These are phyloP conservation scores for Fusarium sp. DNA, from an alignment of 2,329 filamentous ascomycete genomes.

Conservation along the genomic window DNA sequence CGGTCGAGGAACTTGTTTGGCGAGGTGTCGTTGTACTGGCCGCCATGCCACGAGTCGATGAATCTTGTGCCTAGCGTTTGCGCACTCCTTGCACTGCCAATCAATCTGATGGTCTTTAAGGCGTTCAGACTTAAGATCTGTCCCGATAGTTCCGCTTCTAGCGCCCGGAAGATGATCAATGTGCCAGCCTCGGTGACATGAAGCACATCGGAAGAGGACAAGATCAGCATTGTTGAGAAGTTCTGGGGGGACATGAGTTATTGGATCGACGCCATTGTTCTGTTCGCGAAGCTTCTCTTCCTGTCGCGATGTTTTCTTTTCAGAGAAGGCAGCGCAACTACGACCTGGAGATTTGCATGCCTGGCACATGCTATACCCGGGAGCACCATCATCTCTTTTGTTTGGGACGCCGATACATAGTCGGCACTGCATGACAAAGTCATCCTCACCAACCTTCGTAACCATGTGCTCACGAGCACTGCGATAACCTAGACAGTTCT, in stretches of 20 bases:
- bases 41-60: conserved; percentile 90
- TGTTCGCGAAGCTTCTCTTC: conserved; percentile 86
- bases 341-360: conserved; percentile 73
- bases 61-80: conserved; percentile 73
- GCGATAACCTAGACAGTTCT: conserved; percentile 81
- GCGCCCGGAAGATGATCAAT: conserved; percentile 80
- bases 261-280: conserved; percentile 83
- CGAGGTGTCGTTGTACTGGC: conserved; percentile 59
- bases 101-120: conserved; percentile 78
- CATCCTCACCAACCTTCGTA: conserved; percentile 81
- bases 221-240: conserved; percentile 81
- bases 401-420: conserved; percentile 79
- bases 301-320: conserved; percentile 78
- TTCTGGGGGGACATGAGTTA: conserved; percentile 70
- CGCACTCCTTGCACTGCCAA: conserved; percentile 87
- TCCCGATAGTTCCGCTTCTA: conserved; percentile 49
- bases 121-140: conserved; percentile 60
- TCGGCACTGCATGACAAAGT: conserved; percentile 91
- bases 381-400: conserved; percentile 77
- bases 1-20: conserved; percentile 14
- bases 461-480: conserved; percentile 84
- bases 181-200: conserved; percentile 85
- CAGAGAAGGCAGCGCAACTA: conserved; percentile 81
- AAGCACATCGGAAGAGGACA: conserved; percentile 84
- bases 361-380: conserved; percentile 78